These are phyloP conservation scores for Exobasidium cylindrosporum DNA, from an alignment of 1,284 basidiomycete species.

Conservation along the genomic window DNA sequence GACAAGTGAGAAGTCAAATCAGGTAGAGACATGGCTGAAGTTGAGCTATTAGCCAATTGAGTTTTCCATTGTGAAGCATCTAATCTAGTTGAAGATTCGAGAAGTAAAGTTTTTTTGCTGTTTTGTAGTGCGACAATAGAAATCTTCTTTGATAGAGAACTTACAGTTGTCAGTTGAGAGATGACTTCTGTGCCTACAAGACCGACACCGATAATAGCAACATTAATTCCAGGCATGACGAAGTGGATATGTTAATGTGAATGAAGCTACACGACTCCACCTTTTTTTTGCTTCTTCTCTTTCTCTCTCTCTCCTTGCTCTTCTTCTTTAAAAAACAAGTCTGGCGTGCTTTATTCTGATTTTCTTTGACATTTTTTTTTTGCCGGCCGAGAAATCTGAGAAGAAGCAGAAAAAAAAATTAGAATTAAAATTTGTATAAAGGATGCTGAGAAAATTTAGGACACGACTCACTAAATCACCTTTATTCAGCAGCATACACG, in stretches of 20 bases:
- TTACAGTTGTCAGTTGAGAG: slow-evolving; percentile 40
- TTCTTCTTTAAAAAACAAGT: not conserved
- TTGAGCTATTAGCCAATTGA: slow-evolving; percentile 26
- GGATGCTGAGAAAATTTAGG: too few species aligned
- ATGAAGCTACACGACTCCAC: not conserved
- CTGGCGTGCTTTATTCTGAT: not conserved
- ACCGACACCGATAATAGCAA: slow-evolving; percentile 49
- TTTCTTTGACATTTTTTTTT: not conserved
- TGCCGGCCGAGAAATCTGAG: not conserved
- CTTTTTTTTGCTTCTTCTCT: not conserved
- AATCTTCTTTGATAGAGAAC: slow-evolving; percentile 30
- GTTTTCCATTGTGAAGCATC: slow-evolving; percentile 35
- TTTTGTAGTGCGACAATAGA: slow-evolving; percentile 50
- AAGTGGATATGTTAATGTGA: not conserved
- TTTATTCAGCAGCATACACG: not conserved
- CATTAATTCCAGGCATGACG: slow-evolving; percentile 33
- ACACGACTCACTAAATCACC: not conserved
- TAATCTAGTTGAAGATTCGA: slow-evolving; percentile 15
- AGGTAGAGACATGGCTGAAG: slow-evolving; percentile 35
- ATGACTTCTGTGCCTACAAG: slow-evolving; percentile 52
- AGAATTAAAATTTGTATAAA: too few species aligned
- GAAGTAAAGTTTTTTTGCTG: slow-evolving; percentile 50
- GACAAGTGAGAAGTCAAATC: slow-evolving; percentile 34
- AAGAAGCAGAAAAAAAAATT: not conserved
- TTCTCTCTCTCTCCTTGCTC: not conserved